Evolutionary conservation across 78 protist species (phyloP).

Genomic region (Pigoraptor vietnamica): DNA sequence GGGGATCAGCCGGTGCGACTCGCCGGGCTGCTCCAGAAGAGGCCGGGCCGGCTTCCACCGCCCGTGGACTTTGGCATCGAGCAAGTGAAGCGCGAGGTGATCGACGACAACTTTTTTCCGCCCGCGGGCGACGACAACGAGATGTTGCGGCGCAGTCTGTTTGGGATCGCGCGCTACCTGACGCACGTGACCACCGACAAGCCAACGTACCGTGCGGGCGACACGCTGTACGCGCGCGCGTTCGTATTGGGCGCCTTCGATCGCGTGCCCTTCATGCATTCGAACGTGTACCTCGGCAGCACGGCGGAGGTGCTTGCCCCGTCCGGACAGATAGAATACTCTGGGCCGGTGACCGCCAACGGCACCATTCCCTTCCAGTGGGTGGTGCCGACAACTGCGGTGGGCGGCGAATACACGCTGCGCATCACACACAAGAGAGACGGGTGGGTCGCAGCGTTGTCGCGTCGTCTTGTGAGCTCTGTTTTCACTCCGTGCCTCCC

Average conservation of each 20-base stretch:
- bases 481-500: not conserved
- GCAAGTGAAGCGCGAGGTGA: not conserved
- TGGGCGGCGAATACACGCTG: not conserved
- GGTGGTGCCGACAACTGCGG: not conserved
- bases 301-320: not conserved
- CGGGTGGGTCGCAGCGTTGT: not conserved
- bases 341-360: not conserved
- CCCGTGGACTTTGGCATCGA: not conserved
- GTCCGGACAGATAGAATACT: not conserved
- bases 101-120: not conserved
- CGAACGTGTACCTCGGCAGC: not conserved
- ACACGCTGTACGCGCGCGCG: not conserved
- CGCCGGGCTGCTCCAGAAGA: too few species aligned
- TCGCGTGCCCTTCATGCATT: not conserved
- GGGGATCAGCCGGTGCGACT: too few species aligned
- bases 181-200: not conserved
- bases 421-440: not conserved
- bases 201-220: not conserved
- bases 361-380: not conserved
- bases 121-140: not conserved
- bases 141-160: not conserved
- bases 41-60: too few species aligned
- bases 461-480: too few species aligned
- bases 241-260: not conserved
- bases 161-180: not conserved